Conservation (phyloP, 2,329 filamentous ascomycete genomes). For the Beauveria caledonica region DNA sequence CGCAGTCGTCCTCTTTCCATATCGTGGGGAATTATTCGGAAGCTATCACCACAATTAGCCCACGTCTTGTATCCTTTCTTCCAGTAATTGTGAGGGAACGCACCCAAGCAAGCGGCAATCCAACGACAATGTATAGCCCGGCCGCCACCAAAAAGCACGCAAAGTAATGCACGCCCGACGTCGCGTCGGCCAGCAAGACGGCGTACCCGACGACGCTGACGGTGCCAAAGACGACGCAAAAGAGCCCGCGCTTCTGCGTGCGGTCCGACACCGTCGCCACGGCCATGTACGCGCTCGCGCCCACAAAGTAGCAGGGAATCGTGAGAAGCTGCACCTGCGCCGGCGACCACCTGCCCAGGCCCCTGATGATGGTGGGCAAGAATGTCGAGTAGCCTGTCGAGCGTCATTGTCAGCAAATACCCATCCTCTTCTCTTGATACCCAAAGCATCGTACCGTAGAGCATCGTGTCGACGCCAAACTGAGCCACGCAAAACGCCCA, state of each 20-base stretch:
- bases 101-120: constrained; percentile 48
- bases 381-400: constrained; percentile 61
- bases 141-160: constrained; percentile 68
- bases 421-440: neutral
- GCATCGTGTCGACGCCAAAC: constrained; percentile 67
- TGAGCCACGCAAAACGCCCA: constrained; percentile 62
- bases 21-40: constrained; percentile 62
- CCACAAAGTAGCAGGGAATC: constrained; percentile 68
- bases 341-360: constrained; percentile 53
- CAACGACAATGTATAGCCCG: constrained; percentile 57
- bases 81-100: no score
- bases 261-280: constrained; percentile 61
- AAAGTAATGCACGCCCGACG: constrained; percentile 61
- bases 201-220: constrained; percentile 62
- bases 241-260: constrained; percentile 56
- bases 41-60: constrained; percentile 25
- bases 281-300: constrained; percentile 59
- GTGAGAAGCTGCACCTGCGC: constrained; percentile 68
- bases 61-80: no score
- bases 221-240: constrained; percentile 52
- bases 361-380: constrained; percentile 68
- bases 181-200: constrained; percentile 52
- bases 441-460: constrained; percentile 44
- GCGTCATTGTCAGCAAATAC: neutral
- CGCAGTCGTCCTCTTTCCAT: constrained; percentile 66